Evolutionary conservation across 257 asterid species (phyloP), one percentile per base, ranked within the genome.

Genomic region (Scutellaria baicalensis): DNA sequence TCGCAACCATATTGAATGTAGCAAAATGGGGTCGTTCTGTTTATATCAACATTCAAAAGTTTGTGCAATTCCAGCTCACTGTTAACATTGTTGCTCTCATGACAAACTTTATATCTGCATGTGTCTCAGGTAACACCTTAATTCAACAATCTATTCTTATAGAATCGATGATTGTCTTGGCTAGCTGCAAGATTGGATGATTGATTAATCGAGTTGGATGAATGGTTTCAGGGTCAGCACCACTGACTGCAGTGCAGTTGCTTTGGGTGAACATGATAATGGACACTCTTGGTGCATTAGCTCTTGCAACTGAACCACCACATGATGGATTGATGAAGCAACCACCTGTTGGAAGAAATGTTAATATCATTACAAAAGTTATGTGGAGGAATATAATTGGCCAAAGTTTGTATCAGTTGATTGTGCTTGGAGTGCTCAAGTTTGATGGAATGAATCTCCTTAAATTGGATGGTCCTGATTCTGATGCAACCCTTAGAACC

Each of bases 261-360:
- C 89, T 91, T n/a, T 91, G 97, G 97, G 97, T 91, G 69, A 91
- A 89, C 82, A 86, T 91, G 91, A 91, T 91, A 36, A 91, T 91
- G 97, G 96, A 91, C 80, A 87, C 96, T 9, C 84, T 91, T 6
- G 97, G 95, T 12, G 97, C 97, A 33, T 67, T 91, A 48, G 96
- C 97, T 51, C 90, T 91, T 5, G 97, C 97, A 4, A 91, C 95
- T 9, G 92, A 87, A 64, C 96, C 95, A 1, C 97, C 97, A 4
- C 84, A 83, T 11, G 96, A 87, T 50, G 95, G 86, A 63, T 61
- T 91, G 69, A 85, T 91, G 97, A 81, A 75, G 67, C 81, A 75
- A 20, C 83, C 89, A 0, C 97, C 97, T 0, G 85, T 87, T 10
- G 87, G 91, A 31, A 84, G 93, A 63, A 80, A 83, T 7, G 85